Percentiles rank a stretch among this genome's conserved stretches.
phyloP scores from a whole-genome alignment of 495 filamentous ascomycete genomes.

The Xylona heveae region DNA sequence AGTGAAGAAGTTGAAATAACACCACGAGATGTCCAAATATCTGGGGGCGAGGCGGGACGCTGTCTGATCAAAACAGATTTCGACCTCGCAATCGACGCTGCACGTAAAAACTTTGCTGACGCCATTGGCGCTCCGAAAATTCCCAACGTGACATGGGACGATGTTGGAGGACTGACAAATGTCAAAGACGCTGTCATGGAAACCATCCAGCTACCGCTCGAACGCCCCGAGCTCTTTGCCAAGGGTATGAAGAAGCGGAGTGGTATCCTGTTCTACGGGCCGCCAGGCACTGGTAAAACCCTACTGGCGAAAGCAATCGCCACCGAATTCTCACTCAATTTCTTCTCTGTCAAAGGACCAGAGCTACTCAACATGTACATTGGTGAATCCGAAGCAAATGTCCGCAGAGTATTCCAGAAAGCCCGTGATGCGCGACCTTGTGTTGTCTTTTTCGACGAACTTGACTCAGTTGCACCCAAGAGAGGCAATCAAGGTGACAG shows the following conservation, averaged over 20 bases:
- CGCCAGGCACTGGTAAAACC: conserved; percentile 92
- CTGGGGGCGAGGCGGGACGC: conserved; percentile 64
- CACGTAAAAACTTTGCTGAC: conserved; percentile 92
- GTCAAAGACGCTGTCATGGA: conserved; percentile 93
- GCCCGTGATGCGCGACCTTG: conserved; percentile 90
- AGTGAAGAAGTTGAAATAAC: conserved; percentile 21
- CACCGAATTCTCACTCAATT: conserved; percentile 95
- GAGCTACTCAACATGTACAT: conserved; percentile 99
- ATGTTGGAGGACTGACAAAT: conserved; percentile 82
- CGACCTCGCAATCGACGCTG: conserved; percentile 74
- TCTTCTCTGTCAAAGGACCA: conserved; percentile 96
- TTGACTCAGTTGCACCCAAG: conserved; percentile 95
- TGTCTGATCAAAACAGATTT: conserved; percentile 77
- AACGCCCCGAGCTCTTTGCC: conserved; percentile 85
- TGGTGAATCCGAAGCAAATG: conserved; percentile 94
- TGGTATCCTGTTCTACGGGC: conserved; percentile 94
- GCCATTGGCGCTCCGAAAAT: conserved; percentile 96
- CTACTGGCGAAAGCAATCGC: conserved; percentile 94
- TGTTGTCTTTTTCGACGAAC: conserved; percentile 95
- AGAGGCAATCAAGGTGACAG: conserved; percentile 94
- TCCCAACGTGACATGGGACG: conserved; percentile 88
- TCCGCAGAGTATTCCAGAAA: conserved; percentile 85
- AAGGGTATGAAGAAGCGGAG: conserved; percentile 98
- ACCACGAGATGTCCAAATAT: conserved; percentile 61
- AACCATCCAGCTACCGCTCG: conserved; percentile 85